These are phyloP conservation scores for Ceriops zippeliana DNA, from an alignment of 345 rosid genomes.

Conservation along the genomic window DNA sequence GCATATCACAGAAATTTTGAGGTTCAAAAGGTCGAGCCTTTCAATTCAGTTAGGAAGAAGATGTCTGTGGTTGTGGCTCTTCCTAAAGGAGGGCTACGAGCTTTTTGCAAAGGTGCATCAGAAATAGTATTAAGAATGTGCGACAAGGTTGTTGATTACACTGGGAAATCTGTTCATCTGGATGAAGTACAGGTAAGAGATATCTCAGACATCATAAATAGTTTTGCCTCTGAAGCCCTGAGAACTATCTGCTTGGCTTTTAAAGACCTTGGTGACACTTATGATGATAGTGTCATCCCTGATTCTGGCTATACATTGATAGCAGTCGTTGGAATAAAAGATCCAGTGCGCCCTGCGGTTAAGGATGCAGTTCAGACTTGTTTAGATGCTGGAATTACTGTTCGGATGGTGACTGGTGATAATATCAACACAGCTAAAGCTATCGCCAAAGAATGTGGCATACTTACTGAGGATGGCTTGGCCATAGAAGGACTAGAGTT, in stretches of 20 bases:
- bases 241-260: conserved; percentile 86
- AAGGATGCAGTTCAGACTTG: conserved; percentile 83
- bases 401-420: conserved; percentile 98
- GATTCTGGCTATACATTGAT: conserved; percentile 52
- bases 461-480: conserved; percentile 64
- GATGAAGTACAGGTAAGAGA: conserved; percentile 48
- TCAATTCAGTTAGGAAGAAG: conserved; percentile 84
- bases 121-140: conserved; percentile 85
- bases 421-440: conserved; percentile 93
- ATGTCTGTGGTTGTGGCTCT: conserved; percentile 82
- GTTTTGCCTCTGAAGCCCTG: conserved; percentile 74
- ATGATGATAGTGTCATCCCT: conserved; percentile 46
- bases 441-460: conserved; percentile 93
- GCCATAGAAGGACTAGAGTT: conserved; percentile 45
- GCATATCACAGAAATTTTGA: conserved; percentile 47
- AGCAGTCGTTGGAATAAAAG: conserved; percentile 83
- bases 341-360: conserved; percentile 95
- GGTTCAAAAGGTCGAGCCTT: conserved; percentile 77
- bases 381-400: conserved; percentile 85
- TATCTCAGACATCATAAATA: conserved; percentile 50
- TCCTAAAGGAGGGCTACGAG: conserved; percentile 59
- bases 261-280: conserved; percentile 53
- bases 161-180: conserved; percentile 50
- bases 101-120: conserved; percentile 95
- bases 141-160: conserved; percentile 53